Conservation (phyloP, 2,329 filamentous ascomycete genomes). For the Leptographium galeiforme region DNA sequence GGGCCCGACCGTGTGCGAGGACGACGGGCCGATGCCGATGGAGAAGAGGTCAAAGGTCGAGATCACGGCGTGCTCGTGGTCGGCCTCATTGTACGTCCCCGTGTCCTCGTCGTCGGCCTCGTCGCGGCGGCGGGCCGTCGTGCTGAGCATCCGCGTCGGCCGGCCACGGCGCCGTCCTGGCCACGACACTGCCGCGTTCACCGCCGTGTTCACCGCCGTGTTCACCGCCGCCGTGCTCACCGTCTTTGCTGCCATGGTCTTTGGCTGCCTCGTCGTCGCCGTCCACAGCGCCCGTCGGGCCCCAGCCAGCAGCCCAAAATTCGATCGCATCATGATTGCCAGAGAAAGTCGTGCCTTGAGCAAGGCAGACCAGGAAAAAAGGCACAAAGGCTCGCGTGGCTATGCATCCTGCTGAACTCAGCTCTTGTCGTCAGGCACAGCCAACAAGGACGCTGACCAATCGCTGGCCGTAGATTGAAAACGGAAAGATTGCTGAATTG, state of each 20-base stretch:
- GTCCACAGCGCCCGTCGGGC: too few relatives aligned
- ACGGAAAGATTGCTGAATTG: neutral
- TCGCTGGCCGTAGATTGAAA: neutral
- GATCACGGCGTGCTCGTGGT: conserved; percentile 37
- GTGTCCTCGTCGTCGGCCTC: neutral
- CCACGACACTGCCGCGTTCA: too few relatives aligned
- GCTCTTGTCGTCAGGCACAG: neutral
- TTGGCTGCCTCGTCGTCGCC: too few relatives aligned
- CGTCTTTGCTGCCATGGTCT: too few relatives aligned
- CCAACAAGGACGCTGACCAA: neutral
- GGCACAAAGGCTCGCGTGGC: neutral
- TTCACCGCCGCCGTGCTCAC: too few relatives aligned
- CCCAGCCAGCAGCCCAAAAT: too few relatives aligned
- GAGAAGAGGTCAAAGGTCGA: conserved; percentile 39
- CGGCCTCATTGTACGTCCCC: conserved; percentile 33
- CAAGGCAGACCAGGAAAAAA: neutral
- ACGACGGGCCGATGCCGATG: conserved; percentile 37
- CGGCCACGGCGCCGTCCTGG: neutral
- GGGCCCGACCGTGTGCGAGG: conserved; percentile 36
- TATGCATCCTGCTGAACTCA: neutral
- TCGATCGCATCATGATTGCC: too few relatives aligned
- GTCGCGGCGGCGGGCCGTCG: neutral
- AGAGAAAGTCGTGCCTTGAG: neutral
- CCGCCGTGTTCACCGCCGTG: too few relatives aligned
- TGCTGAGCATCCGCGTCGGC: neutral